Percentiles rank a stretch among this genome's conserved stretches.
phyloP scores from a whole-genome alignment of 2,329 filamentous ascomycete genomes.

The Cladosporium sp. region DNA sequence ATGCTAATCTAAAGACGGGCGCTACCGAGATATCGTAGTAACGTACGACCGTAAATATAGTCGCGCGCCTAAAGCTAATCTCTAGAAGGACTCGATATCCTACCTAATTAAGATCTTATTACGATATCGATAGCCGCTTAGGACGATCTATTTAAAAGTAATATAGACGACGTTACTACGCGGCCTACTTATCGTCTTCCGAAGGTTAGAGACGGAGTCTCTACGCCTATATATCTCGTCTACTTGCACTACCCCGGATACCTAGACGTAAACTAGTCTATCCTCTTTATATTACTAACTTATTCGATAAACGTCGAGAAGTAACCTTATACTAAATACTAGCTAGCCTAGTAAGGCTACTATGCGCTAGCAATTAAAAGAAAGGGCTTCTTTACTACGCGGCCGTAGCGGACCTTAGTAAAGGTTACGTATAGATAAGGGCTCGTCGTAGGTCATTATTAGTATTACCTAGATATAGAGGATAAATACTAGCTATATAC shows the following conservation, averaged over 20 bases:
- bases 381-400: conserved; percentile 2
- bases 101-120: too few relatives aligned
- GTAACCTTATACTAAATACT: neutral
- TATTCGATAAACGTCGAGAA: neutral
- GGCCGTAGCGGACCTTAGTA: neutral
- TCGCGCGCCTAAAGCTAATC: too few relatives aligned
- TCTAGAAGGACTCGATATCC: too few relatives aligned
- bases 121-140: too few relatives aligned
- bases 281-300: neutral
- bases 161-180: neutral
- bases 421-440: neutral
- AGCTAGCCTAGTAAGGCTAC: conserved; percentile 1
- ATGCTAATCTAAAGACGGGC: too few relatives aligned
- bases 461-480: conserved; percentile 1
- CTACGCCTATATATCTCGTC: conserved; percentile 2
- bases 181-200: conserved; percentile 1
- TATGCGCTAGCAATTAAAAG: neutral
- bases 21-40: too few relatives aligned
- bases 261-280: neutral
- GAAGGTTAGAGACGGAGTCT: neutral
- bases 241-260: neutral
- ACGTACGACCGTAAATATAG: too few relatives aligned
- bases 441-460: conserved; percentile 1
- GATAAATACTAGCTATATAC: neutral
- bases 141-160: too few relatives aligned